Evolutionary conservation across 1,284 basidiomycete genomes (phyloP).

Genomic region (Paramarasmius palmivorus): DNA sequence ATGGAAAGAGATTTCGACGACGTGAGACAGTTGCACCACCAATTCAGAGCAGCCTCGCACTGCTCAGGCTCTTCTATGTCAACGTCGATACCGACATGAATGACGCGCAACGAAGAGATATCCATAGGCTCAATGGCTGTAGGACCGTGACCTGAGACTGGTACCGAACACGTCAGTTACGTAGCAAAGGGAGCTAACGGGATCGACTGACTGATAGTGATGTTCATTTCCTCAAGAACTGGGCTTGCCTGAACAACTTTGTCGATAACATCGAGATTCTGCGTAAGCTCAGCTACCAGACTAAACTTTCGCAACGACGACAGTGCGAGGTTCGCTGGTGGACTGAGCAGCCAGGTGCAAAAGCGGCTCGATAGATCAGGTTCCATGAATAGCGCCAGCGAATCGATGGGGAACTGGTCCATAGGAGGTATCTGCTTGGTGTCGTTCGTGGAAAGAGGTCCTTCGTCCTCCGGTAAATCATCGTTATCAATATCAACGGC

Average conservation of each 20-base stretch:
- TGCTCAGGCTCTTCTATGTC: background rate
- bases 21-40: conserved; percentile 1
- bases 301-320: conserved; percentile 2
- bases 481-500: background rate
- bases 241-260: background rate
- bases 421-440: background rate
- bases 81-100: conserved; percentile 3
- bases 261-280: background rate
- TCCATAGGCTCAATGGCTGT: background rate
- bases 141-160: background rate
- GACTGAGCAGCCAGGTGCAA: conserved; percentile 1
- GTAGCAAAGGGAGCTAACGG: background rate
- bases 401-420: background rate
- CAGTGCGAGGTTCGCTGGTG: background rate
- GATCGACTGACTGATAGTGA: conserved; percentile 2
- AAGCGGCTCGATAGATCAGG: background rate
- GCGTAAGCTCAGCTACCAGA: background rate
- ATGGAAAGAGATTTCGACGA: background rate
- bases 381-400: conserved; percentile 1
- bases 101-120: background rate
- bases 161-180: background rate
- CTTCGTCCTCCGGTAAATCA: background rate
- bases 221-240: conserved; percentile 1
- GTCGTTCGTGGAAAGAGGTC: background rate
- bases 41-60: background rate